These are phyloP conservation scores for Cyclotella kingstonii DNA, from an alignment of 108 stramenopile species.

Conservation along the genomic window DNA sequence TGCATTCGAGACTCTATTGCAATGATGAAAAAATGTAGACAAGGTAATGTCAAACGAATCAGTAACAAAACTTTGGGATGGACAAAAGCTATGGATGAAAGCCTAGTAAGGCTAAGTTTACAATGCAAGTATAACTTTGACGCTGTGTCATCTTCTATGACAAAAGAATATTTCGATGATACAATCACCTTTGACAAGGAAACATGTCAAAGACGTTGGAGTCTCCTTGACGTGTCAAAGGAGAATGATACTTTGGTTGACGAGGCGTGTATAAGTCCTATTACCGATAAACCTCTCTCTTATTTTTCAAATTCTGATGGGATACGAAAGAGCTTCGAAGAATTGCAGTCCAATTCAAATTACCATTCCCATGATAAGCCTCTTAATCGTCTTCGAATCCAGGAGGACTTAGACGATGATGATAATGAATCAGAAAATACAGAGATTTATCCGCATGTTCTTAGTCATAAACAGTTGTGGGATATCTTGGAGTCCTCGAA, in stretches of 20 bases:
- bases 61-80: not conserved
- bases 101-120: not conserved
- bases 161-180: not conserved
- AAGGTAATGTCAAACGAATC: not conserved
- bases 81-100: constrained; percentile 18
- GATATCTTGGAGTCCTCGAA: too few relatives aligned
- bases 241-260: not conserved
- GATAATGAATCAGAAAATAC: too few relatives aligned
- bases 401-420: too few relatives aligned
- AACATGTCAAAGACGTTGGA: constrained; percentile 9
- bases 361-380: too few relatives aligned
- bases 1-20: constrained; percentile 14
- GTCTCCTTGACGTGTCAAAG: constrained; percentile 3
- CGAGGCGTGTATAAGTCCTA: not conserved
- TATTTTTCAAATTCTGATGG: not conserved
- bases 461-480: too few relatives aligned
- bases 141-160: constrained; percentile 2
- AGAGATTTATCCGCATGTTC: too few relatives aligned
- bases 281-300: not conserved
- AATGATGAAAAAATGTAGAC: not conserved
- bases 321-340: not conserved
- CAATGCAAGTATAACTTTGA: constrained; percentile 15
- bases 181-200: constrained; percentile 9
- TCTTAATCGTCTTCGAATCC: too few relatives aligned
- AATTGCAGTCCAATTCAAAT: too few relatives aligned